Evolutionary conservation across 192 early-diverging fungal species (phyloP).

Genomic region (Coemansia sp.): DNA sequence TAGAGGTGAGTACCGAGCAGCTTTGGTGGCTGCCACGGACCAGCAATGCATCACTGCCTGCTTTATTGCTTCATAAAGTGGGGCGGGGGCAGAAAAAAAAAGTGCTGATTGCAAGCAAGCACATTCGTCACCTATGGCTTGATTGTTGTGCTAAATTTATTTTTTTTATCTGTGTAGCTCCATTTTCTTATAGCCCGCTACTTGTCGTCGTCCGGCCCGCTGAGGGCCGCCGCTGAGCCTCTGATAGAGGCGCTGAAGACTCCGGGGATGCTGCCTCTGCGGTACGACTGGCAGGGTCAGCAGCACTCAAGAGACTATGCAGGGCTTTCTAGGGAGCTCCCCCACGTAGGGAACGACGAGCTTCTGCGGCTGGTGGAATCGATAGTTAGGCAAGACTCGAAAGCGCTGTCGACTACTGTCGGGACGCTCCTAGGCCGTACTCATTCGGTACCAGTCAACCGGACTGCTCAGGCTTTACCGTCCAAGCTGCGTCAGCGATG

Average conservation of each 20-base stretch:
- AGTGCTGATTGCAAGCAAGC: not conserved
- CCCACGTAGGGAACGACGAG: conserved; percentile 20
- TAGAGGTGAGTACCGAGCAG: conserved; percentile 18
- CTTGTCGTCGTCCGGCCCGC: conserved; percentile 59
- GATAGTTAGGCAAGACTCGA: conserved; percentile 14
- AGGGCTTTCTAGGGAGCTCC: conserved; percentile 56
- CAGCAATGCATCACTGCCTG: not conserved
- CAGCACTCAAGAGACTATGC: conserved; percentile 54
- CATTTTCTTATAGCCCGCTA: conserved; percentile 74
- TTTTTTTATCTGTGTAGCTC: conserved; percentile 47
- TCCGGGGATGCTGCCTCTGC: conserved; percentile 60
- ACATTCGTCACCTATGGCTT: not conserved
- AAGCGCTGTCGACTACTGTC: conserved; percentile 30
- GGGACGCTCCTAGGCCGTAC: conserved; percentile 36
- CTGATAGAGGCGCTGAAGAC: conserved; percentile 41
- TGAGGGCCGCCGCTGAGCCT: conserved; percentile 54
- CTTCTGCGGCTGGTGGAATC: conserved; percentile 36
- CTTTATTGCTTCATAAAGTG: not conserved
- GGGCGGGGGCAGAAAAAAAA: not conserved
- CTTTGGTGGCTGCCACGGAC: not conserved
- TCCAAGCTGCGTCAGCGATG: not conserved
- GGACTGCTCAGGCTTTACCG: conserved; percentile 1
- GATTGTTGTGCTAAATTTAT: not conserved
- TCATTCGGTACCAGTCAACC: conserved; percentile 23
- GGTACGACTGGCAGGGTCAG: conserved; percentile 70